Base-by-base conservation (phyloP, 2,329 filamentous ascomycete genomes). In the Dendrostoma leiphaemia region DNA sequence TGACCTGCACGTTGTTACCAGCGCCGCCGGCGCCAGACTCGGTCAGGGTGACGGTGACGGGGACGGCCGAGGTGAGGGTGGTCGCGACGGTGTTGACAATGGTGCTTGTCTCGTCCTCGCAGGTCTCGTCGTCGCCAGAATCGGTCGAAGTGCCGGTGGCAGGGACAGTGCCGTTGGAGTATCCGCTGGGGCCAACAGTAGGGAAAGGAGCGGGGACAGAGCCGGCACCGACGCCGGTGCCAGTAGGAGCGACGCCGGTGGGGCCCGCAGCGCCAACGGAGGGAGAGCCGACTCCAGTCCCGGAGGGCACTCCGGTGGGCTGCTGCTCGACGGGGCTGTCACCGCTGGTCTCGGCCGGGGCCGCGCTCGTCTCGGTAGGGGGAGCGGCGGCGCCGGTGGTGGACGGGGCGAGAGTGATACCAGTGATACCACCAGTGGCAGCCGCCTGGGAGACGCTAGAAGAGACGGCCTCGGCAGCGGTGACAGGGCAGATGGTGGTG, bases 401-500 rank as follows among this genome's bases (percentile, higher is more conserved):
- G 58, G 73, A 74, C 64, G 74, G 72, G 57, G 72, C 71, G 28
- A 77, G 64, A 40, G 73, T 74, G 48, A 66, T 62, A 52, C 71
- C 71, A 13, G 61, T 66, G 60, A 69, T 69, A 50, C 67, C 58
- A 56, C 66, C 69, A 43, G 66, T 59, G 37, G 66, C 66, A 48
- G 64, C 64, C 3, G 59, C 60, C 4, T 57, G 63, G 23, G 69
- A 57, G 43, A 73, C 57, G 62, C 69, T 68, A 7, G 71, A 71
- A 23, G 71, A 65, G 65, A 73, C 70, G 54, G 69, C 66, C 12
- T 60, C 56, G n/a, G 69, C 70, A 6, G 67, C 71, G 2, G 69
- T 68, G 35, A 75, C 71, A 49, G 74, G 73, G 70, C 74, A 75
- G 54, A 74, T 63, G 40, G 70, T 71, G 44, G 69, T 70, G 49